phyloP scores from a whole-genome alignment of 1,139 yeast genomes.

The Citeromyces hawaiiensis region DNA sequence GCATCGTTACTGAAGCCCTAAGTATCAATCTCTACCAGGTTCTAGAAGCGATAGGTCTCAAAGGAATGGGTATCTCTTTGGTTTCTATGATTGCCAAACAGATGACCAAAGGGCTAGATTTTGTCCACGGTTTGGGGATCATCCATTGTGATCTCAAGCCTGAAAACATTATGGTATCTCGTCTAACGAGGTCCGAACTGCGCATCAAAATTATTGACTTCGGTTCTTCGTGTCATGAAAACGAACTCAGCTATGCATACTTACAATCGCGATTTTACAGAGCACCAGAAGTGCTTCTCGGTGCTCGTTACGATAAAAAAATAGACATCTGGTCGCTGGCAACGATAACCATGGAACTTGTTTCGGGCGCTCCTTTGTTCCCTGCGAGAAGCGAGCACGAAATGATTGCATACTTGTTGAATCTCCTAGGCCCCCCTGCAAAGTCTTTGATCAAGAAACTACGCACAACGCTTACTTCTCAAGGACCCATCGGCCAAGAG shows the following conservation, averaged over 20 bases:
- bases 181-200: constrained; percentile 9
- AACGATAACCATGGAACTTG: constrained; percentile 53
- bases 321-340: constrained; percentile 80
- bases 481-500: constrained; percentile 18
- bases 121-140: constrained; percentile 39
- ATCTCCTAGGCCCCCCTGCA: constrained; percentile 52
- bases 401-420: constrained; percentile 44
- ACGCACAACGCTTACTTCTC: constrained; percentile 15
- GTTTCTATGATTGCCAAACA: constrained; percentile 39
- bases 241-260: constrained; percentile 38
- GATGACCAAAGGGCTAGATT: constrained; percentile 44
- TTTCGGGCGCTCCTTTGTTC: constrained; percentile 53
- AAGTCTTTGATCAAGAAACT: constrained; percentile 21
- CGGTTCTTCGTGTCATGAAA: constrained; percentile 42
- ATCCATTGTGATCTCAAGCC: constrained; percentile 78
- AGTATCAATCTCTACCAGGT: constrained; percentile 58
- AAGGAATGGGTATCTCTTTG: constrained; percentile 44
- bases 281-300: constrained; percentile 76
- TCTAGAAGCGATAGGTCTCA: constrained; percentile 44
- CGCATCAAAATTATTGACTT: constrained; percentile 48
- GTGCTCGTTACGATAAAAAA: constrained; percentile 53
- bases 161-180: constrained; percentile 43
- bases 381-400: constrained; percentile 63
- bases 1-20: constrained; percentile 64
- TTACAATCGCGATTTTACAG: constrained; percentile 54